Evolutionary conservation across 345 rosid species (phyloP).

Genomic region (Kernera saxatilis): DNA sequence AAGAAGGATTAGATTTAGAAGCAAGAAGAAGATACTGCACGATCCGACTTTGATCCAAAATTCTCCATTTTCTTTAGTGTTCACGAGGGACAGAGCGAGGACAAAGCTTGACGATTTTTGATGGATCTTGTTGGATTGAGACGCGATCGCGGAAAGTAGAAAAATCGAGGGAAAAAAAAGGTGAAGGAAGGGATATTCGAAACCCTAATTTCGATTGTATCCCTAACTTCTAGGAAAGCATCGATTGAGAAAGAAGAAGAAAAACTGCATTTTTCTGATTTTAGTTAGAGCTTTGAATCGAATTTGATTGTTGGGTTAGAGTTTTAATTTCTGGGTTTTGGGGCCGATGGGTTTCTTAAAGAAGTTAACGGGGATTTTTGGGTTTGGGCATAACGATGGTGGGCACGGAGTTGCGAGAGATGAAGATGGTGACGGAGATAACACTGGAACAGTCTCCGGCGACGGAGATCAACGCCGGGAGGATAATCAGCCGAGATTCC

Average conservation of each 20-base stretch:
- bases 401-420: constrained; percentile 35
- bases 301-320: constrained; percentile 3
- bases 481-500: constrained; percentile 34
- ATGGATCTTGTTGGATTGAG: neutral
- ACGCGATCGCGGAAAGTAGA: constrained; percentile 4
- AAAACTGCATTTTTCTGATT: neutral
- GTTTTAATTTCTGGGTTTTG: neutral
- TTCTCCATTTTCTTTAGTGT: neutral
- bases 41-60: constrained; percentile 8
- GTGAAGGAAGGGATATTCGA: constrained; percentile 23
- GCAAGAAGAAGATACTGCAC: neutral
- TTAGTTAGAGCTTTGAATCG: neutral
- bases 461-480: constrained; percentile 13
- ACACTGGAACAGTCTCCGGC: neutral
- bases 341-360: constrained; percentile 67
- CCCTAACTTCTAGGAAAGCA: neutral
- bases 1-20: neutral
- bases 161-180: neutral
- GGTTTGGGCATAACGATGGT: constrained; percentile 60
- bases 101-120: neutral
- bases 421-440: constrained; percentile 34
- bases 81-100: neutral
- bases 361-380: constrained; percentile 79
- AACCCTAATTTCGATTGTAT: constrained; percentile 24
- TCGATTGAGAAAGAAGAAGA: neutral